Base-by-base conservation (phyloP, 208 protist species). In the Acanthamoeba triangularis region DNA sequence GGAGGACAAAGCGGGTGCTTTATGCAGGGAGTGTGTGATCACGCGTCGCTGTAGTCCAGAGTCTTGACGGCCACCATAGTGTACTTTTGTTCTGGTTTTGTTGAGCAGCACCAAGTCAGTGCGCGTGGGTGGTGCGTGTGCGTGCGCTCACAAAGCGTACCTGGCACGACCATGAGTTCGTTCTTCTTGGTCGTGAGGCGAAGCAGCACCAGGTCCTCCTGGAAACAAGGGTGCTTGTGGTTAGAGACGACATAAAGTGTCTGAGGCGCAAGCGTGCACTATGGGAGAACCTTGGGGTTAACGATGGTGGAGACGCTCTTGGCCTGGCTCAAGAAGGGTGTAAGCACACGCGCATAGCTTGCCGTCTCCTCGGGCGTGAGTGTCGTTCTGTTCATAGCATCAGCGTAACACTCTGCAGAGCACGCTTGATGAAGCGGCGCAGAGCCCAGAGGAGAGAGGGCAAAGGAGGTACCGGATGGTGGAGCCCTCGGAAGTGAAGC, bases 251-350 rank as follows among this genome's bases (percentile, higher is more conserved):
- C 25, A 49, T 82, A 33, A 16, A 59, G 52, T 7, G 59, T 28
- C 18, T 25, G 23, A 16, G 59, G 23, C 59, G 49, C 49, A 13
- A 54, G 8, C 49, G 13, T 54, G 8, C 49, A 54, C 49, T 5
- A 54, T 13, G 49, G n/a, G n/a, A n/a, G n/a, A n/a, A 78, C 78
- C 78, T 87, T 87, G 49, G 78, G 78, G 78, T 87, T 87, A 8
- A 87, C 78, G 78, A 87, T 87, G 47, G 78, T 87, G 47, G 78
- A 87, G 3, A 87, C 78, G 47, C 78, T 87, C 78, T 87, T 87
- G 37, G 78, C 78, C 78, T 87, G 78, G 47, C 49, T 87, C 41
- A 87, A 35, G 47, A 87, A 87, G 49, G 78, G 78, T 10, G 78
- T 87, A 5, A 87, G 30, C 78, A 87, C 78, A 3, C 78, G 78